Evolutionary conservation across 352 stramenopile species (phyloP), one percentile per base, ranked within the genome.

Genomic region (Globisporangium sylvaticum): DNA sequence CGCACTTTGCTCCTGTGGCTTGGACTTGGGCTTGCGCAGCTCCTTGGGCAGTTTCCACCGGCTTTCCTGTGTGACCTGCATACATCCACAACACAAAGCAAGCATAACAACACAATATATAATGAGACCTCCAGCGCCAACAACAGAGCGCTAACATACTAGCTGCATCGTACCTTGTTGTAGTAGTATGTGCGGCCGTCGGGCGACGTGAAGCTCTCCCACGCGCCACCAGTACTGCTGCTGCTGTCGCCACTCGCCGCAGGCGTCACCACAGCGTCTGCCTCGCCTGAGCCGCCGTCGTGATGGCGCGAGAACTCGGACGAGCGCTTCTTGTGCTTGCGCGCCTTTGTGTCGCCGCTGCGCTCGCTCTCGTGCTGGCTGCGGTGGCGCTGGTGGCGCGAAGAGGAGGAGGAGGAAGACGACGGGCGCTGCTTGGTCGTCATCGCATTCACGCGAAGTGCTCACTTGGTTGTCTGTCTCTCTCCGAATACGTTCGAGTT

Each of bases 171-270:
- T 42, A 77, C 70, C 46, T 78, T 67, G 46, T 91, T 91, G 68
- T 89, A 89, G 64, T 84, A 91, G 65, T 91, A 89, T 12, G 68
- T 58, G 25, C 81, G 77, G 3, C 83, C 83, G 42, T 91, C 83
- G 4, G 81, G 80, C 22, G 82, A 76, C 64, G 73, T 88, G 67
- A 84, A 90, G 60, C 70, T 57, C 67, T 85, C 68, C 82, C 82
- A 91, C 64, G 71, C 37, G 3, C 3, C 37, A 46, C 14, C 70
- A 18, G 0, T 12, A 46, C 39, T 63, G 15, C 27, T 58, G 46
- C 48, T 63, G 25, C 25, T 58, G 52, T 14, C n/a, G 25, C n/a
- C 14, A 18, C 6, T 42, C 27, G 7, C 15, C 22, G 62, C 69
- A 39, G 61, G 8, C 2, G 9, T 29, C 15, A 12, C 5, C 5